Percentiles rank a stretch among this genome's conserved stretches.
Evolutionary conservation across 2,329 filamentous ascomycete genomes (phyloP).

Genomic region (Phoma sp.): DNA sequence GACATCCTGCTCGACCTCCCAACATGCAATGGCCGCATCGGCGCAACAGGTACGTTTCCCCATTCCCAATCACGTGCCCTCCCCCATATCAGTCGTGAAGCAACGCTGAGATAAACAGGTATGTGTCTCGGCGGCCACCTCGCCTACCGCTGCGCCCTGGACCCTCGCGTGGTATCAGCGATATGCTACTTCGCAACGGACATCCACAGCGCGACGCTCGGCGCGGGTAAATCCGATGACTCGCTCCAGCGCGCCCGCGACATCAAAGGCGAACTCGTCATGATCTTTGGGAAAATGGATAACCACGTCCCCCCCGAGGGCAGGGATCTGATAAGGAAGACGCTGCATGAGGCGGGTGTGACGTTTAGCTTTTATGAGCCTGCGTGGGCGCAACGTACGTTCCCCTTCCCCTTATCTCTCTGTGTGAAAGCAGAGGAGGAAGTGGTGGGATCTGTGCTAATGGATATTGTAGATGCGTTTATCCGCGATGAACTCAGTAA

Average conservation of each 20-base stretch:
- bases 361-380: conserved; percentile 86
- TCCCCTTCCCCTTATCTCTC: background rate
- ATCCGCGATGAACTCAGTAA: conserved; percentile 93
- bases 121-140: conserved; percentile 96
- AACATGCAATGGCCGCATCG: conserved; percentile 74
- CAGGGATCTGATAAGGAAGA: conserved; percentile 81
- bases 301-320: conserved; percentile 87
- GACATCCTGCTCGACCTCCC: conserved; percentile 50
- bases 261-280: conserved; percentile 79
- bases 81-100: background rate
- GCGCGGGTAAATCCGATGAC: conserved; percentile 70
- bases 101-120: conserved; percentile 41
- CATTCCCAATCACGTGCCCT: background rate
- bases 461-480: conserved; percentile 80
- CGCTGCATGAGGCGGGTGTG: conserved; percentile 77
- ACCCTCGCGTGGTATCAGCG: conserved; percentile 76
- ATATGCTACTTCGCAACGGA: conserved; percentile 95
- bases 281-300: conserved; percentile 93
- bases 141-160: conserved; percentile 75
- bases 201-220: conserved; percentile 81
- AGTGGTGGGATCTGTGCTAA: too few relatives aligned
- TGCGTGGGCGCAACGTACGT: conserved; percentile 84
- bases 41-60: conserved; percentile 38
- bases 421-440: too few relatives aligned
- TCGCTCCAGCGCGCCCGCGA: conserved; percentile 66